A percentile compares a stretch with the other conserved stretches of the same genome.
These are phyloP conservation scores for Chlorella sp. DNA, from an alignment of 139 green algal genomes.

Conservation along the genomic window DNA sequence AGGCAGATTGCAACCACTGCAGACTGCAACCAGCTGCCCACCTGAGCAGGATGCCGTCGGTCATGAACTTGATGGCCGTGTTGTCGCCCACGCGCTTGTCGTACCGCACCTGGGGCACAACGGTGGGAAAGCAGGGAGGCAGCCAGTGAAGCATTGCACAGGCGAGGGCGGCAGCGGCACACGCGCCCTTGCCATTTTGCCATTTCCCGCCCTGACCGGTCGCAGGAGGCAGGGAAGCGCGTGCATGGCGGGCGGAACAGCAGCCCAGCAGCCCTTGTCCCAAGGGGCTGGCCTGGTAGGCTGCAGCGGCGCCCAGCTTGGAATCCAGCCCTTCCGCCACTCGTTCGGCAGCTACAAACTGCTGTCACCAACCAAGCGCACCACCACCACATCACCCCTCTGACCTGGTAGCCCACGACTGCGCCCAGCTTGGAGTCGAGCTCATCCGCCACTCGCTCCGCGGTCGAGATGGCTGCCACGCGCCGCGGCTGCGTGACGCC, in stretches of 20 bases:
- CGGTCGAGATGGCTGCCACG: constrained; percentile 88
- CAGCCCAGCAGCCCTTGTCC: too few relatives aligned
- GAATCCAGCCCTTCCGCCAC: too few relatives aligned
- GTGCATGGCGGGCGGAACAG: too few relatives aligned
- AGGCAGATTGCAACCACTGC: too few relatives aligned
- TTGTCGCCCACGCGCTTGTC: constrained; percentile 66
- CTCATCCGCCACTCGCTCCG: constrained; percentile 83
- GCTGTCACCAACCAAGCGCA: neutral
- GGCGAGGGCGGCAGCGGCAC: neutral
- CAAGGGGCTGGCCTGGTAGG: too few relatives aligned
- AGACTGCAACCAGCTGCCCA: neutral
- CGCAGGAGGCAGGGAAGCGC: too few relatives aligned
- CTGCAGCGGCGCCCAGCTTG: too few relatives aligned
- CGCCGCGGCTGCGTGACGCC: constrained; percentile 91
- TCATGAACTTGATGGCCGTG: constrained; percentile 94
- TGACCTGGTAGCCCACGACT: constrained; percentile 92
- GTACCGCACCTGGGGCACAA: constrained; percentile 77
- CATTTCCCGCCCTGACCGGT: too few relatives aligned
- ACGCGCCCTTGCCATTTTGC: too few relatives aligned
- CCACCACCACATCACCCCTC: neutral
- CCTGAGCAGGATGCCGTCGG: constrained; percentile 93
- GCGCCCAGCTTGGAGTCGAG: constrained; percentile 71
- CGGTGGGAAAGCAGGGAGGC: neutral
- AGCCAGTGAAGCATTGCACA: neutral
- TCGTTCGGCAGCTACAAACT: too few relatives aligned